Evolutionary conservation across 768 basidiomycete species (phyloP).

Genomic region (Mycena chlorophos): DNA sequence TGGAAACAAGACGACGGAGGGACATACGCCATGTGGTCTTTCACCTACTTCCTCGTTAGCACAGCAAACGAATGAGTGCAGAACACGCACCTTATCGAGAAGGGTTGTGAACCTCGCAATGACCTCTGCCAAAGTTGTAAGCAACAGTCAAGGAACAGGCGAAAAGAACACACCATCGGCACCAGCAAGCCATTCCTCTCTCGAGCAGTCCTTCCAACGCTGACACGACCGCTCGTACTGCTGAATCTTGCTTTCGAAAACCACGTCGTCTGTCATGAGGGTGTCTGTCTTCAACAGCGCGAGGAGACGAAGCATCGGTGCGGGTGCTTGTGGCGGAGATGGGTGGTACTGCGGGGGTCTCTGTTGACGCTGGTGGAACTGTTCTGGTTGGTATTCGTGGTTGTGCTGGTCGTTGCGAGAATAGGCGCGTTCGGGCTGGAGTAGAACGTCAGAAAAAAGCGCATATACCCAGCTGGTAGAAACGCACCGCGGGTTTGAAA

Average conservation of each 20-base stretch:
- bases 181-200: slow-evolving; percentile 1
- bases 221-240: not conserved
- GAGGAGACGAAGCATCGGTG: not conserved
- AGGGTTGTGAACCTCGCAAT: not conserved
- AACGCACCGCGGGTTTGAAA: not conserved
- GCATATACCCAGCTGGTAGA: not conserved
- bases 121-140: not conserved
- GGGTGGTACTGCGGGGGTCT: no score
- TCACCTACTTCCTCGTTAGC: no score
- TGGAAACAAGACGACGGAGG: not conserved
- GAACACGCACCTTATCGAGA: not conserved
- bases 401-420: not conserved
- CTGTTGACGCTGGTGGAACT: not conserved
- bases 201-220: not conserved
- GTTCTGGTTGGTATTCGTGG: not conserved
- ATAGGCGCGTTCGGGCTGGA: not conserved
- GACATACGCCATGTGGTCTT: not conserved
- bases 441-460: not conserved
- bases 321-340: not conserved
- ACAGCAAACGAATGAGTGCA: not conserved
- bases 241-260: not conserved
- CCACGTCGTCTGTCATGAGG: not conserved
- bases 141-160: not conserved
- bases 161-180: not conserved
- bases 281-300: not conserved